Conservation (phyloP, 1,139 yeast species). For the Candida tropicalis region DNA sequence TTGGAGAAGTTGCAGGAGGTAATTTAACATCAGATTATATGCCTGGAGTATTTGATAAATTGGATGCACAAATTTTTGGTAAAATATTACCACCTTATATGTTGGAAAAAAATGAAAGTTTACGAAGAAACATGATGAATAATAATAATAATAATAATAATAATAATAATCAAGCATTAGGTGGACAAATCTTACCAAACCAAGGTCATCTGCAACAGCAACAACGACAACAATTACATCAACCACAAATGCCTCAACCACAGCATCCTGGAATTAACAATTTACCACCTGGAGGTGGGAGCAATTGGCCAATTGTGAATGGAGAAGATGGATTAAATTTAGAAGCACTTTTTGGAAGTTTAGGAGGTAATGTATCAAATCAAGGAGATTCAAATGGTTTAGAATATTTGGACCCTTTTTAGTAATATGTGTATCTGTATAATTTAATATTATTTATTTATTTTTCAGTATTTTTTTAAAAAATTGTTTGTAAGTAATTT, state of each 20-base stretch:
- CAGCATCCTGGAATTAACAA: background rate
- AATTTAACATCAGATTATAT: conserved; percentile 40
- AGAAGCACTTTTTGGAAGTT: conserved; percentile 18
- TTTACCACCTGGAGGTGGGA: background rate
- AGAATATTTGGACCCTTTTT: conserved; percentile 28
- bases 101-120: conserved; percentile 43
- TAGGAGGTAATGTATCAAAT: conserved; percentile 3
- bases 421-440: background rate
- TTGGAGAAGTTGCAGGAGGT: conserved; percentile 14
- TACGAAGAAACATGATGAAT: background rate
- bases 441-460: background rate
- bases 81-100: conserved; percentile 82
- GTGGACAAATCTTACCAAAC: conserved; percentile 9
- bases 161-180: conserved; percentile 3
- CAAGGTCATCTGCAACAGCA: no score
- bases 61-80: conserved; percentile 85
- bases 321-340: conserved; percentile 16
- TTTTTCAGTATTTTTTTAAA: background rate
- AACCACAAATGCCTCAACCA: background rate
- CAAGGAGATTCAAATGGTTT: conserved; percentile 16
- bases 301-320: conserved; percentile 3
- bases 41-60: conserved; percentile 81
- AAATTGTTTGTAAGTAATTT: no score
- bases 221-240: conserved; percentile 4
- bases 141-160: no score